Conservation (phyloP, 257 asterid genomes). For the Capsicum chinense region DNA sequence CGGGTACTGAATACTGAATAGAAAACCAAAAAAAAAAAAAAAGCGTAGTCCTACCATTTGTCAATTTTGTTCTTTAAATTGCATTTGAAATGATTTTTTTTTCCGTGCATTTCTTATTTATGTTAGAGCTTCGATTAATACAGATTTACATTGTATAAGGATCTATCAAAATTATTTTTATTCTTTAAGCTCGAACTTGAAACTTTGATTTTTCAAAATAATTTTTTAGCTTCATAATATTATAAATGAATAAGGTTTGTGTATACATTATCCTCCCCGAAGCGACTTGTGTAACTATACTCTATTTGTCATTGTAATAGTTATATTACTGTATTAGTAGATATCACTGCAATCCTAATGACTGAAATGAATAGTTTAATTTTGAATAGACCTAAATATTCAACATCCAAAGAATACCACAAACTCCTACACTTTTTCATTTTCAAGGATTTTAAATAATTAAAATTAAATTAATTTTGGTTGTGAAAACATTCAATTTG, state of each 20-base stretch:
- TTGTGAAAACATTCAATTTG: background rate
- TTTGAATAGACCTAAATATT: background rate
- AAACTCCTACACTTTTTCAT: too few species aligned
- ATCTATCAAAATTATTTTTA: background rate
- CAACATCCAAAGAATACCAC: too few species aligned
- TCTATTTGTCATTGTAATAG: too few species aligned
- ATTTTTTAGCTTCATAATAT: too few species aligned
- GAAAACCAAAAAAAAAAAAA: too few species aligned
- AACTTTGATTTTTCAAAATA: background rate
- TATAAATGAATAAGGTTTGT: too few species aligned
- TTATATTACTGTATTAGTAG: too few species aligned
- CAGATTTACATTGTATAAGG: background rate
- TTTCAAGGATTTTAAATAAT: background rate
- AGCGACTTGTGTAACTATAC: too few species aligned
- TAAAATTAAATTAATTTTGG: background rate
- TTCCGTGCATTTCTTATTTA: fast-evolving
- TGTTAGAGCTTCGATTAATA: background rate
- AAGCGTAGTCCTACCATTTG: background rate
- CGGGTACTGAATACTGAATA: too few species aligned
- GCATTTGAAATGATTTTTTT: background rate
- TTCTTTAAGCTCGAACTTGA: background rate
- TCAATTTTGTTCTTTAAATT: background rate
- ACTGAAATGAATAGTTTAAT: background rate
- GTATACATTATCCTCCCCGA: too few species aligned
- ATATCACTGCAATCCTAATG: too few species aligned